Base-by-base conservation (phyloP, 179 eudicot genomes). In the Carnegiea gigantea region DNA sequence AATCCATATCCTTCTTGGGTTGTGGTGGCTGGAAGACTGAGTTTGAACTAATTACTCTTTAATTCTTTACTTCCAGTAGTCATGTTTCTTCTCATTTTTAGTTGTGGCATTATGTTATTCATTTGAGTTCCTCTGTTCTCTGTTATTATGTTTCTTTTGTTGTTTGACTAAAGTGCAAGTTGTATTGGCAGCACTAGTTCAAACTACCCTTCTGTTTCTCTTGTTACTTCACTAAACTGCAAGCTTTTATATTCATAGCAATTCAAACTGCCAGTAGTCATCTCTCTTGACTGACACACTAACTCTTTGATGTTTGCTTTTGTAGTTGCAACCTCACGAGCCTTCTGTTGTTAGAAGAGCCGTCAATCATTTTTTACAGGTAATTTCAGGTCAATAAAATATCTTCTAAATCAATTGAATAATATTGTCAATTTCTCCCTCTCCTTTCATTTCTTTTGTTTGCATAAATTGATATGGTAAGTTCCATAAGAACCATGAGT, bases 321-420 rank as follows among this genome's bases (percentile, higher is more conserved):
- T 89, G 93, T 92, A 96, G 99, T 88, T 96, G 81, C 91, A 92
- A 77, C 98, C 98, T 77, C 98, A 96, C 65, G 99, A 96, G 80
- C 91, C 99, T 85, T 86, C 87, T 6, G 92, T 90, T 68, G 97
- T 96, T 70, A 91, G 84, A 88, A 91, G 83, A 86, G 99, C 99
- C 76, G 91, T 96, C 75, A 96, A 96, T 86, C 99, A 96, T 87
- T 94, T 90, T 84, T 86, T 96, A 79, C 96, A 90, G 97, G 99
- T 94, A 84, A 76, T 65, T 70, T 48, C 24, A 2, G 38, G 46
- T 20, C 59, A 26, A 24, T 43, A 15, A 26, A 12, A 28, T 26
- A 44, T 57, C 46, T 77, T 38, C 20, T 57, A 9, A 5, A 38
- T 62, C 17, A 23, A 44, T 6, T 51, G 40, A 54, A 57, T 30